Evolutionary conservation across 2,329 filamentous ascomycete genomes (phyloP), one percentile per base, ranked within the genome.

Genomic region (Cercospora nicotianae): DNA sequence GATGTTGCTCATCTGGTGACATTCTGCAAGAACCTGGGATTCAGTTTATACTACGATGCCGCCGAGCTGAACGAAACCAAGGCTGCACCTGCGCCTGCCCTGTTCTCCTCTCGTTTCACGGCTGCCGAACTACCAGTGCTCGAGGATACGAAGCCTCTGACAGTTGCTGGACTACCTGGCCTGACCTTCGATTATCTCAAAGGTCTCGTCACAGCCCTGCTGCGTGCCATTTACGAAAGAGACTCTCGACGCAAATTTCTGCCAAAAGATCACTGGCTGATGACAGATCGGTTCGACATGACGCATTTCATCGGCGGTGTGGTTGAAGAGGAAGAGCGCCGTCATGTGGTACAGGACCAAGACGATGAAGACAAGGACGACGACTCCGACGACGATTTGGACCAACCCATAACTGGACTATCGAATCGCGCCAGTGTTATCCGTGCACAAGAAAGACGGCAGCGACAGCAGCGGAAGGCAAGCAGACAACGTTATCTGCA

Each of bases 11-110:
- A 86, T 3, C 84, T 99, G 72, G 91, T 92, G 0, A 83, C 88
- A 0, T 98, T 98, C 73, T 82, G 99, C 31, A 97, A 97, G 77
- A 95, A 96, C 70, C 83, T 98, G 5, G 91, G 92, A 0, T 98
- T 98, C 73, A 90, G 91, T 0, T 84, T 97, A 61, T 94, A 96
- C 78, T 96, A 94, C 83, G 90, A 94, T 75, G 87, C 90, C 8
- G 85, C 87, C 2, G 91, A 94, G 66, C 67, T 78, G 36, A 76
- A 75, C 31, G 66, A 70, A 18, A 55, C 67, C 4, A 64, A 53
- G 20, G 36, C 57, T 9, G 28, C 60, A 20, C 36, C 67, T 3
- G 61, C 69, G 12, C 36, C 66, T 10, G 60, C 45, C 3, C 31
- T 64, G 30, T 64, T 64, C 36, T 51, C 62, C 7, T 64, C 62